Percentiles rank a stretch among this genome's conserved stretches.
Evolutionary conservation across 768 basidiomycete genomes (phyloP).

Genomic region (Phlegmacium glaucopus): DNA sequence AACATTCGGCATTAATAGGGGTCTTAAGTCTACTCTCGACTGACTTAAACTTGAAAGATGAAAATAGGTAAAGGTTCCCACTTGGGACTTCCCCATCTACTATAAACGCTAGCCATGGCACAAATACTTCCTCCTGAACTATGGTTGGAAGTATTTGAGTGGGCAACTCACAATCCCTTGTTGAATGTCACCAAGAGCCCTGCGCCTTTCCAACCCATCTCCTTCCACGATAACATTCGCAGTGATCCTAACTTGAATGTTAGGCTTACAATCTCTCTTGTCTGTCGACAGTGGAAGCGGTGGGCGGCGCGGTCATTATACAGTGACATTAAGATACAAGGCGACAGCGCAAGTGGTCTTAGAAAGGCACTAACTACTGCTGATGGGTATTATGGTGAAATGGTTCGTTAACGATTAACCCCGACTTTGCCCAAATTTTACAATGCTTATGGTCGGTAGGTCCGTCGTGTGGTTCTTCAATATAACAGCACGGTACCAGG

Average conservation of each 20-base stretch:
- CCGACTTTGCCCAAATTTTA: not conserved
- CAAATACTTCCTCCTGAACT: conserved; percentile 46
- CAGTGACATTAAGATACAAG: conserved; percentile 46
- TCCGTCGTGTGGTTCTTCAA: conserved; percentile 57
- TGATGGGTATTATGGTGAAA: conserved; percentile 22
- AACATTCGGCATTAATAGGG: no score
- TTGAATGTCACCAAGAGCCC: conserved; percentile 30
- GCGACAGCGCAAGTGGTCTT: conserved; percentile 26
- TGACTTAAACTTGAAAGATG: no score
- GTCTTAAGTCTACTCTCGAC: no score
- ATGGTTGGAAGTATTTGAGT: conserved; percentile 50
- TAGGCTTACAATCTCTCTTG: conserved; percentile 42
- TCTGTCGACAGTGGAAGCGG: conserved; percentile 55
- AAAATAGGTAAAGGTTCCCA: no score
- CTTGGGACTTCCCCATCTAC: not conserved
- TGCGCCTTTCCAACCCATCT: conserved; percentile 43
- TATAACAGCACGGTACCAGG: conserved; percentile 49
- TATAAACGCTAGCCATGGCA: not conserved
- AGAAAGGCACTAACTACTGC: conserved; percentile 19
- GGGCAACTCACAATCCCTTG: conserved; percentile 32
- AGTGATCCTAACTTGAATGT: conserved; percentile 29
- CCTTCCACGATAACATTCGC: conserved; percentile 18
- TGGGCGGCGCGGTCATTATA: conserved; percentile 48
- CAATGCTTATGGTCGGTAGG: conserved; percentile 25
- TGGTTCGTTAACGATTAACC: conserved; percentile 21